Conservation (phyloP, 108 stramenopile genomes). For the Cyclotella choctawhatcheeana region DNA sequence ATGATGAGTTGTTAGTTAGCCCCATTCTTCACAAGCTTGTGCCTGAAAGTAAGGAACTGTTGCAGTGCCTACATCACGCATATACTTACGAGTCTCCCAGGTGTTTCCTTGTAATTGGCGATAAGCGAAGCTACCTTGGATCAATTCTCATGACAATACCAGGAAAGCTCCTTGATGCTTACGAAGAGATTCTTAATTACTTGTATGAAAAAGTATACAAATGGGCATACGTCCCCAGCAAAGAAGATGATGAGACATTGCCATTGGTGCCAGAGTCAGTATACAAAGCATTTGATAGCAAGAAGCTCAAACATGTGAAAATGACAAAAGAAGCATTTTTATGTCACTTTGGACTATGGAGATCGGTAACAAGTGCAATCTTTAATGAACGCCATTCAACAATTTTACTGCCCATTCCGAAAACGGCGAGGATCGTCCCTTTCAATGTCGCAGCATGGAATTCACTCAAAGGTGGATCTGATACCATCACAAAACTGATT, state of each 20-base stretch:
- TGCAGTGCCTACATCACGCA: slow-evolving; percentile 4
- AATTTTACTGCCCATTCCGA: not conserved
- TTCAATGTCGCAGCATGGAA: not conserved
- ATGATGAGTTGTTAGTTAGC: not conserved
- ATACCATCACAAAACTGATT: slow-evolving; percentile 8
- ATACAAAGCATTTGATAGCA: no score
- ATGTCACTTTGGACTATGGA: not conserved
- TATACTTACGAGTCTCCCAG: not conserved
- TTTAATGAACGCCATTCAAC: not conserved
- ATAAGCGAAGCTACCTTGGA: no score
- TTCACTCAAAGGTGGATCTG: slow-evolving; percentile 1
- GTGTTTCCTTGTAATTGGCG: not conserved
- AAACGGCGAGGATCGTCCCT: not conserved
- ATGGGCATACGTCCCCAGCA: no score
- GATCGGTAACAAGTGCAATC: not conserved
- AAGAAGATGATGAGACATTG: no score
- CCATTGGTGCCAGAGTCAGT: no score
- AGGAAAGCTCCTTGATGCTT: not conserved
- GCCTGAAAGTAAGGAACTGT: not conserved
- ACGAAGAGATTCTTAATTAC: not conserved
- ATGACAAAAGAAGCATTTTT: no score
- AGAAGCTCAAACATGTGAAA: no score
- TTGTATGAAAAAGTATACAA: no score
- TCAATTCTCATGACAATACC: not conserved
- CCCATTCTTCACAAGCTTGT: not conserved